These are phyloP conservation scores for Hypoxylon fragiforme DNA, from an alignment of 495 filamentous ascomycete species.

Conservation along the genomic window DNA sequence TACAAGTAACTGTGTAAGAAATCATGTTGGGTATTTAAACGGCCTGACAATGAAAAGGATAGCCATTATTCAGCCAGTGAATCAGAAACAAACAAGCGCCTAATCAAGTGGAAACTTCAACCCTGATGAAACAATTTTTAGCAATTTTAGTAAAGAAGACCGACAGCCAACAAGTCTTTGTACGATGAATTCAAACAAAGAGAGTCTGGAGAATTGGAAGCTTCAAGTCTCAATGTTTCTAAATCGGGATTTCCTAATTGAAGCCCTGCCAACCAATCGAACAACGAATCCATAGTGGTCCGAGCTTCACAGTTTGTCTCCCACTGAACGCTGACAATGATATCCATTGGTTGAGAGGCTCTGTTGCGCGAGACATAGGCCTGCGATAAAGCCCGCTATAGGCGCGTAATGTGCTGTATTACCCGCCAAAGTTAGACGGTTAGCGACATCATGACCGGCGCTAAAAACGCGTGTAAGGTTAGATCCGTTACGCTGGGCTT, in stretches of 20 bases:
- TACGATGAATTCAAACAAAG: constrained; percentile 1
- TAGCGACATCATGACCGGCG: no score
- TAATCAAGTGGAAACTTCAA: constrained; percentile 7
- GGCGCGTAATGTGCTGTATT: no score
- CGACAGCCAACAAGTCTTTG: constrained; percentile 8
- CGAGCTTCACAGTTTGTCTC: constrained; percentile 14
- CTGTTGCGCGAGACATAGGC: constrained; percentile 13
- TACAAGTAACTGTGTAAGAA: constrained; percentile 7
- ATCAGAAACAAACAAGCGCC: constrained; percentile 29
- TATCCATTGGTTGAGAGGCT: constrained; percentile 12
- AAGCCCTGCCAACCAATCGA: constrained; percentile 24
- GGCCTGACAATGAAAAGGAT: constrained; percentile 17
- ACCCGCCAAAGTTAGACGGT: no score
- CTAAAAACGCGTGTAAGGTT: no score
- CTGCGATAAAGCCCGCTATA: no score
- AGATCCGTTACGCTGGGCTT: no score
- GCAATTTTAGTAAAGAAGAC: no score
- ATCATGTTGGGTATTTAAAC: constrained; percentile 23
- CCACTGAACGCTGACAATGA: constrained; percentile 2
- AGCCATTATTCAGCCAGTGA: constrained; percentile 8
- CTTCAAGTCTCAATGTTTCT: constrained; percentile 27
- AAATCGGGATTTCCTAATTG: constrained; percentile 29
- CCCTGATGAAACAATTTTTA: neutral
- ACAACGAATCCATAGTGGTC: constrained; percentile 2
- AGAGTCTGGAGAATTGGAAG: neutral